Conservation (phyloP, 2,329 filamentous ascomycete genomes). For the Penicillium sp. region DNA sequence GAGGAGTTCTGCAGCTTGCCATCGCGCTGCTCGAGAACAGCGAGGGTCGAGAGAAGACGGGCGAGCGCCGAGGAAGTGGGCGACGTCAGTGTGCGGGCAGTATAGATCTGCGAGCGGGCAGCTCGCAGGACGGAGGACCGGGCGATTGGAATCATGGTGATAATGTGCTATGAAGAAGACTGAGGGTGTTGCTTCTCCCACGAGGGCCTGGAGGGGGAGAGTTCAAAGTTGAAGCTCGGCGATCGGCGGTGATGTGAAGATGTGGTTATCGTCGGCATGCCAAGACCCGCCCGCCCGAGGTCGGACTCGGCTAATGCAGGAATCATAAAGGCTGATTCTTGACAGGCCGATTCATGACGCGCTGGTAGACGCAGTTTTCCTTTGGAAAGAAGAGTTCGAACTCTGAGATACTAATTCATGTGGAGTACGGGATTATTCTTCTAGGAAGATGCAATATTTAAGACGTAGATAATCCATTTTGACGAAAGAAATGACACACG, state of each 20-base stretch:
- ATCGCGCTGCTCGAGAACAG: conserved; percentile 88
- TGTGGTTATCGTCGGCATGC: conserved; percentile 42
- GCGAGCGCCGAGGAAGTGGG: conserved; percentile 60
- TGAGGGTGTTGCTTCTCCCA: conserved; percentile 18
- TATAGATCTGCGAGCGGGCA: conserved; percentile 51
- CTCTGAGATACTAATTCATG: neutral
- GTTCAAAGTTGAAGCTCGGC: conserved; percentile 27
- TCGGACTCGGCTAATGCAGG: conserved; percentile 42
- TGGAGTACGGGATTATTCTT: neutral
- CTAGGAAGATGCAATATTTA: neutral
- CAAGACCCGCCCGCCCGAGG: conserved; percentile 40
- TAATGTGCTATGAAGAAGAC: conserved; percentile 2
- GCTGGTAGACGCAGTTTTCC: neutral
- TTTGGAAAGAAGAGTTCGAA: neutral
- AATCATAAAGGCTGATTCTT: conserved; percentile 23
- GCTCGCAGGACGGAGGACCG: conserved; percentile 48
- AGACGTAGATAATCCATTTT: neutral
- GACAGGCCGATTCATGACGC: conserved; percentile 5
- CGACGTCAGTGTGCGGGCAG: conserved; percentile 45
- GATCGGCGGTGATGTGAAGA: conserved; percentile 33
- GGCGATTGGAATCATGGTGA: conserved; percentile 41
- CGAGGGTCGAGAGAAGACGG: conserved; percentile 82
- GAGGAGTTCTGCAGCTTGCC: conserved; percentile 84
- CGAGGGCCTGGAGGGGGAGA: conserved; percentile 18
- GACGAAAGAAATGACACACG: conserved; percentile 31